These are phyloP conservation scores for Hemileccinum rubropunctum DNA, from an alignment of 768 basidiomycete species.

Conservation along the genomic window DNA sequence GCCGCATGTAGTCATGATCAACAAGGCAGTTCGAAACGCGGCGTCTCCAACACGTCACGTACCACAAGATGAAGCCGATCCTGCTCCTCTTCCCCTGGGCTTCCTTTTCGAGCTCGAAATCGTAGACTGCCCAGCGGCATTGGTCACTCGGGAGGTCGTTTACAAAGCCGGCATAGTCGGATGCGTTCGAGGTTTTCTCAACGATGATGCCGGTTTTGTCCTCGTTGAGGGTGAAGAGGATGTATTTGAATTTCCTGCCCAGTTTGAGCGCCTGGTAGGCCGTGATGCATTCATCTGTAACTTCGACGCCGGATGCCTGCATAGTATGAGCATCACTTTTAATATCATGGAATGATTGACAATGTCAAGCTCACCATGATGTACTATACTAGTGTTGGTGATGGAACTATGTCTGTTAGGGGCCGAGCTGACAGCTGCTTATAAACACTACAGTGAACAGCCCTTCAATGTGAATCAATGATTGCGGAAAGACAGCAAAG, in stretches of 20 bases:
- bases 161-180: conserved; percentile 72
- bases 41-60: conserved; percentile 4
- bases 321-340: background rate
- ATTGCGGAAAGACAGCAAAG: background rate
- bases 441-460: conserved; percentile 8
- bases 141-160: conserved; percentile 66
- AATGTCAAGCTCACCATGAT: conserved; percentile 25
- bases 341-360: background rate
- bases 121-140: conserved; percentile 91
- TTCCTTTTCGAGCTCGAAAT: conserved; percentile 78
- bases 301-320: conserved; percentile 40
- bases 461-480: background rate
- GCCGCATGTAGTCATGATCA: too few relatives aligned
- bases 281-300: conserved; percentile 50
- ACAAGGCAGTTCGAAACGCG: too few relatives aligned
- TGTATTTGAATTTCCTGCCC: conserved; percentile 67
- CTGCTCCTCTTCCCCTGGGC: conserved; percentile 74
- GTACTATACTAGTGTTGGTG: background rate
- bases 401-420: conserved; percentile 9
- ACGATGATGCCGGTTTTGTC: conserved; percentile 73
- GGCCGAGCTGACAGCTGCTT: conserved; percentile 8
- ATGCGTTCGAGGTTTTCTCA: conserved; percentile 52
- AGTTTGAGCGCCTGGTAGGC: conserved; percentile 23
- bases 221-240: conserved; percentile 70
- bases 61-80: conserved; percentile 84